Evolutionary conservation across 257 asterid species (phyloP), one percentile per base, ranked within the genome.

Genomic region (Craterostigma plantagineum): DNA sequence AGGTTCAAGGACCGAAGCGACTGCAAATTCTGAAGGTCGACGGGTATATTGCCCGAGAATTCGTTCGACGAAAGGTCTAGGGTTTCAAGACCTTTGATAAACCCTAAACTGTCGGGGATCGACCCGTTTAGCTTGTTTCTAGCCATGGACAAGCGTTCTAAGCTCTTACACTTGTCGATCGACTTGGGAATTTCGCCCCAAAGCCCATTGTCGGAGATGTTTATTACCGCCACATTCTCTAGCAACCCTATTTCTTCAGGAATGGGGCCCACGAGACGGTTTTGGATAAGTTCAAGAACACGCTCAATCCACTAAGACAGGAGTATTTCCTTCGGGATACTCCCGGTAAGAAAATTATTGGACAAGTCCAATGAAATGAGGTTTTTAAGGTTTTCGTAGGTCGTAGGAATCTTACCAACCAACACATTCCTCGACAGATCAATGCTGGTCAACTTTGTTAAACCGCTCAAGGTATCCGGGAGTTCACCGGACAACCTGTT

Each of bases 11-110:
- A 36, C 27, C 56, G 60, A 4, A 77, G 63, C 1, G 61, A 68
- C 43, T 38, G 41, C 49, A 69, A 44, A 4, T 63, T 45, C 41
- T 62, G 48, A 15, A 76, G 63, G 11, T 41, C 56, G n/a, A 23
- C 18, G 1, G 84, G 91, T 33, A 73, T 64, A 16, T 3, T 5
- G 7, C 72, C 69, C 0, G 70, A 64, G 30, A 75, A 59, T 12
- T 61, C 61, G 56, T 79, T 79, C 1, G 72, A 62, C 14, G 85
- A 74, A 48, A 78, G 63, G 46, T 74, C 81, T 4, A 74, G 73
- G 36, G 38, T 59, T 53, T 66, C 81, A 55, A 77, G 45, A 8
- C 81, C 81, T 50, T 39, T 68, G 35, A 66, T 18, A 1, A 16
- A 33, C 42, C 39, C 71, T 18, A 77, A 35, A 35, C 61, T 48